Evolutionary conservation across 2,329 filamentous ascomycete genomes (phyloP).

Genomic region (Nemania diffusa): DNA sequence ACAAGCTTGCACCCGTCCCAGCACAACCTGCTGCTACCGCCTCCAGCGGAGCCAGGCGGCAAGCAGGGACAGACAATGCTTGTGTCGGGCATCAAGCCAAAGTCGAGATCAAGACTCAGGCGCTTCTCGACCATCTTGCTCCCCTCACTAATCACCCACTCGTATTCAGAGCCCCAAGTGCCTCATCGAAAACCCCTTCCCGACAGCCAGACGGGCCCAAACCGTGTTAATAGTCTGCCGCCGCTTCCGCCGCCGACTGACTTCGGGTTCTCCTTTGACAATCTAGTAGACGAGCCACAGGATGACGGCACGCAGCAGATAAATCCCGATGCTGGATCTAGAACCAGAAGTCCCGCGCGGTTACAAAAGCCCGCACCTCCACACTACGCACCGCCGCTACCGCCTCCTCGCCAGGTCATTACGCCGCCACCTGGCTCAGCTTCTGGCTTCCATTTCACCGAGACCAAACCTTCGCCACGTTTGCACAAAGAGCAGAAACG

Average conservation of each 20-base stretch:
- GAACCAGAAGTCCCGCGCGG: constrained; percentile 30
- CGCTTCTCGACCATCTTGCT: constrained; percentile 48
- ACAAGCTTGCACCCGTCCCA: constrained; percentile 11
- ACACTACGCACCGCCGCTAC: constrained; percentile 37
- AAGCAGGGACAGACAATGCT: constrained; percentile 7
- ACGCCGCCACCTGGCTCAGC: constrained; percentile 36
- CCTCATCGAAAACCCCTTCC: constrained; percentile 46
- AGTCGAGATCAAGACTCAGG: constrained; percentile 44
- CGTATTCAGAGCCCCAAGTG: constrained; percentile 39
- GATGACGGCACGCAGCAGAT: constrained; percentile 2
- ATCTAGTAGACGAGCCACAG: constrained; percentile 1
- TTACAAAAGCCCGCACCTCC: constrained; percentile 43
- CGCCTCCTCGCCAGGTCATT: constrained; percentile 36
- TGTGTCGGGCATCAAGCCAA: constrained; percentile 35
- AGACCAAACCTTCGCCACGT: constrained; percentile 43
- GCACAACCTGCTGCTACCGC: constrained; percentile 26
- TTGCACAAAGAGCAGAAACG: constrained; percentile 44
- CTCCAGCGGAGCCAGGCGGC: constrained; percentile 16
- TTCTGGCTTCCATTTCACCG: constrained; percentile 42
- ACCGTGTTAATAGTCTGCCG: constrained; percentile 37
- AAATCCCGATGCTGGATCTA: constrained; percentile 27
- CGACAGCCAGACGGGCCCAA: constrained; percentile 32
- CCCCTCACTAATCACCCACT: constrained; percentile 47
- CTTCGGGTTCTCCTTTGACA: constrained; percentile 20
- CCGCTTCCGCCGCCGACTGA: constrained; percentile 27